Base-by-base conservation (phyloP, 2,329 filamentous ascomycete species). In the Cercospora citrullina region DNA sequence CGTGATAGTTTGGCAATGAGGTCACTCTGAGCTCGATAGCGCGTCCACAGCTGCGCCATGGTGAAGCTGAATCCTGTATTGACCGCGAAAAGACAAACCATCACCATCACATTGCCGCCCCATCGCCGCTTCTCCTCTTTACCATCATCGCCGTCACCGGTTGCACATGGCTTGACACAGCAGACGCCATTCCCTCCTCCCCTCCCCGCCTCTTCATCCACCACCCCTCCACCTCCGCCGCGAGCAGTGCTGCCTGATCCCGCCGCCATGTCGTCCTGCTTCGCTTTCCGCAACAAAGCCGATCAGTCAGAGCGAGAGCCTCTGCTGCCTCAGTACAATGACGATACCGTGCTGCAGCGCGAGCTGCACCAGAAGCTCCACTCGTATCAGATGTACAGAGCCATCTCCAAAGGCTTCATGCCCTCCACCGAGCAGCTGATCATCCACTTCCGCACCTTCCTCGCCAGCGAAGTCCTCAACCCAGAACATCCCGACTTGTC, bases 341-440 rank as follows among this genome's bases (percentile, higher is more conserved):
- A 96, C 79, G 92, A 95, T 75, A 96, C 94, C 0, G 81, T 84
- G 33, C 82, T 94, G 64, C 92, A 97, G 84, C 85, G 89, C 59
- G 85, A 89, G 74, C 85, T 96, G 67, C 92, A 94, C 76, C 89
- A 94, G 79, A 97, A 97, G 84, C 86, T 98, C 69, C 94, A 97
- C 81, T 90, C 90, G 28, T 97, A 97, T 77, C 93, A 97, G 83
- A 96, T 97, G 90, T 78, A 93, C 30, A 87, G 91, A 63, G 94
- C 94, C 64, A 79, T 97, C 9, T 87, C 87, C 1, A 87, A 92
- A 75, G 94, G 94, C 5, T 97, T 89, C 80, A 94, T 98, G 91
- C 94, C 94, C 58, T 95, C 92, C 5, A 97, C 91, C 10, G 90
- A 95, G 73, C 94, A 98, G 79, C 77, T 86, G 72, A 90, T 95